Percentiles rank a stretch among this genome's conserved stretches.
phyloP scores from a whole-genome alignment of 805 yeast genomes.

The Candida ficus region DNA sequence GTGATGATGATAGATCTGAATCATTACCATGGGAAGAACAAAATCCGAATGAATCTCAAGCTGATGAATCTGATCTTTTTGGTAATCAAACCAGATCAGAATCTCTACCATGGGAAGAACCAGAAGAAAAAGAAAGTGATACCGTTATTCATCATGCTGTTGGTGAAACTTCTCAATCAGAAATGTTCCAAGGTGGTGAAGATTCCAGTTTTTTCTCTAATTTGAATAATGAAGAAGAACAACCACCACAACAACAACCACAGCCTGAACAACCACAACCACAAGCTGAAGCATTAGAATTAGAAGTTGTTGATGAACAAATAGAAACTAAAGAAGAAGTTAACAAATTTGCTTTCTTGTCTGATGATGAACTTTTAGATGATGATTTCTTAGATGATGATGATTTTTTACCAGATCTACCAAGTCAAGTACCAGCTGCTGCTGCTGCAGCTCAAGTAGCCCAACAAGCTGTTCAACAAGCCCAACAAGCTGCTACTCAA shows the following conservation, averaged over 20 bases:
- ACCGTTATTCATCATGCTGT: neutral
- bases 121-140: neutral
- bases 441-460: conserved; percentile 1
- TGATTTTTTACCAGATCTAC: conserved; percentile 27
- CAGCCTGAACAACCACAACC: neutral
- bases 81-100: neutral
- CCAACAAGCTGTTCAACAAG: neutral
- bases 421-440: neutral
- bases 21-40: neutral
- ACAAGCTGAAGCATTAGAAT: neutral
- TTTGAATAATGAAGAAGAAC: neutral
- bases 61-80: neutral
- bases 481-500: neutral
- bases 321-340: neutral
- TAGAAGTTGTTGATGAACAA: neutral
- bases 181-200: neutral
- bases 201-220: neutral
- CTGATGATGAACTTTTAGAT: conserved; percentile 13
- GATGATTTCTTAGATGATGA: conserved; percentile 34
- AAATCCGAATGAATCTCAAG: neutral
- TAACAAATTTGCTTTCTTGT: conserved; percentile 15
- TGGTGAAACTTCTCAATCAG: neutral
- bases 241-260: neutral
- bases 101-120: conserved; percentile 2
- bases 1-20: neutral